Evolutionary conservation across 306 rosid species (phyloP), one percentile per base, ranked within the genome.

Genomic region (Rosa lucieae): DNA sequence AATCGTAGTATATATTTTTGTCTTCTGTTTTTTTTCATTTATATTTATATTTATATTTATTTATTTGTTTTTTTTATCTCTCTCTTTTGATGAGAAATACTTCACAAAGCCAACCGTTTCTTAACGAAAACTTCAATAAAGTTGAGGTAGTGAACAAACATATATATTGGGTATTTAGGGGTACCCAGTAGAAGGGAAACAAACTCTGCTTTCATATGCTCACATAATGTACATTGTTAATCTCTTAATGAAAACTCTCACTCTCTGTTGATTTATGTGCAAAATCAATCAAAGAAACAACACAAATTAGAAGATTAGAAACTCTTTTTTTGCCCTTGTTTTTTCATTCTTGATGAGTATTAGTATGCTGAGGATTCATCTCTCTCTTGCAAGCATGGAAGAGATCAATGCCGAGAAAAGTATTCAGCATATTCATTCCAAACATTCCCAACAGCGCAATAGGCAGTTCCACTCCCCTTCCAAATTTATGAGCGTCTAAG

Each of bases 401-500:
- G 78, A 91, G 99, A 81, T 93, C 99, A n/a, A 90, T 73, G 72
- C 98, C 99, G 29, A 95, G 97, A 77, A 86, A 89, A 82, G 80
- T 42, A 84, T 95, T 95, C 26, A 95, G 89, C 77, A 89, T 13
- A 87, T 93, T 95, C 98, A 95, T 95, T 67, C 93, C 98, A 61
- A 89, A 91, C 94, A 91, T 93, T 77, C 99, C 99, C 53, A 82
- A 84, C 68, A 95, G 82, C 26, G 99, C 99, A 40, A 95, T 80
- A 11, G 98, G 99, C 76, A 95, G 88, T 82, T 93, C 99, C 63
- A 93, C 59, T n/a, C 98, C 97, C 83, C 70, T 77, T 68, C 76
- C 92, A 32, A 95, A 95, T 78, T 92, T 89, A 75, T 84, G 76
- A 86, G 93, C 90, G 86, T 95, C 99, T 67, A 37, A 74, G 67